phyloP scores from a whole-genome alignment of 2,329 filamentous ascomycete species.

The Aureobasidium sp. region DNA sequence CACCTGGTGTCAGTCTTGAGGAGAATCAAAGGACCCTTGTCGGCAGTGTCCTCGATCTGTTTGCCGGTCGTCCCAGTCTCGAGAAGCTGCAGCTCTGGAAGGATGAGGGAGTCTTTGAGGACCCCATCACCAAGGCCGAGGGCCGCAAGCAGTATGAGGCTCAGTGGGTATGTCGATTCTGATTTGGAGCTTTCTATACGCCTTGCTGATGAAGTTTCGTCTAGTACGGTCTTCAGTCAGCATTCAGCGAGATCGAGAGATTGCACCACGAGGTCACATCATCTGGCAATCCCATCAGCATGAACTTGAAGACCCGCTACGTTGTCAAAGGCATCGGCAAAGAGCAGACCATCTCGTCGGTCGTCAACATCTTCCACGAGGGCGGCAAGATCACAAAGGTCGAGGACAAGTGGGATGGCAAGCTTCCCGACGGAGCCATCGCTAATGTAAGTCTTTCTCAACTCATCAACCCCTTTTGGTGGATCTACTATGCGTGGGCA shows the following conservation, averaged over 20 bases:
- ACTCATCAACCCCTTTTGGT: slow-evolving; percentile 33
- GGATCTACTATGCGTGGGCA: slow-evolving; percentile 32
- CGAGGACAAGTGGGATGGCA: slow-evolving; percentile 50
- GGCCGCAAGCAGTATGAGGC: slow-evolving; percentile 49
- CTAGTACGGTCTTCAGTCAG: slow-evolving; percentile 51
- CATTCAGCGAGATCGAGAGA: slow-evolving; percentile 53
- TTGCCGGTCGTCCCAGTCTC: slow-evolving; percentile 53
- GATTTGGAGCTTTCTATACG: not conserved
- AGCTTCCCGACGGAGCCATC: slow-evolving; percentile 45
- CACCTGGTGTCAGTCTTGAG: slow-evolving; percentile 45
- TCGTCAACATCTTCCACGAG: slow-evolving; percentile 41
- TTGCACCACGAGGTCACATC: slow-evolving; percentile 48
- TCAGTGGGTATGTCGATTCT: slow-evolving; percentile 35
- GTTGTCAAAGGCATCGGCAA: slow-evolving; percentile 47
- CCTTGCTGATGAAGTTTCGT: not conserved
- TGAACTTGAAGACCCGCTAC: slow-evolving; percentile 49
- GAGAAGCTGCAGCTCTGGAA: slow-evolving; percentile 55
- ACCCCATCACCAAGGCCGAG: slow-evolving; percentile 51
- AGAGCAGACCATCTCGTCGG: slow-evolving; percentile 45
- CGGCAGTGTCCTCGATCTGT: slow-evolving; percentile 55
- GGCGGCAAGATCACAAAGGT: slow-evolving; percentile 45
- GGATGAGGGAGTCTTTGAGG: slow-evolving; percentile 51
- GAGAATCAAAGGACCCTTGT: slow-evolving; percentile 49
- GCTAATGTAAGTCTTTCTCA: slow-evolving; percentile 42
- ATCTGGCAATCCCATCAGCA: slow-evolving; percentile 52